Percentiles rank a stretch among this genome's conserved stretches.
These are phyloP conservation scores for Penicillium frequentans DNA, from an alignment of 2,329 filamentous ascomycete genomes.

Conservation along the genomic window DNA sequence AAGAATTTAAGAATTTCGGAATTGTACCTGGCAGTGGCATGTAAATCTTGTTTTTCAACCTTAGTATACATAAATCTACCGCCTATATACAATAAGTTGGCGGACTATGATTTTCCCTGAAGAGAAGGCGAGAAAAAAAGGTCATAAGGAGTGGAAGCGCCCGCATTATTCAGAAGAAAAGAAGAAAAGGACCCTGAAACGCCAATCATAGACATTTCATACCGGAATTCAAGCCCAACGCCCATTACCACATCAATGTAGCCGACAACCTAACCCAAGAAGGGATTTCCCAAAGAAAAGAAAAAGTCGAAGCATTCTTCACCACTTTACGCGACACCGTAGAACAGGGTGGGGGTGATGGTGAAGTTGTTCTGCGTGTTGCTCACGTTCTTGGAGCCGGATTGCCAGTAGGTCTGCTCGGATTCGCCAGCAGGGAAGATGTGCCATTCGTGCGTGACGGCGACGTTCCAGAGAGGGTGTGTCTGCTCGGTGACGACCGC, in stretches of 20 bases:
- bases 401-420: constrained; percentile 13
- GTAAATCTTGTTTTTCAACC: neutral
- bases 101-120: neutral
- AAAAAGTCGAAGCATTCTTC: neutral
- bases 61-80: neutral
- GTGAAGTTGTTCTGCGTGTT: constrained; percentile 16
- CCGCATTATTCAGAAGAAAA: neutral
- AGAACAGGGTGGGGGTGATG: constrained; percentile 17
- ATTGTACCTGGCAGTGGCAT: neutral
- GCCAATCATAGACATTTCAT: neutral
- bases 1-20: neutral
- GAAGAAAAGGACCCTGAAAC: neutral
- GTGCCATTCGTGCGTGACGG: constrained; percentile 29
- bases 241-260: neutral
- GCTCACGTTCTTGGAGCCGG: constrained; percentile 26
- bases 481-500: constrained; percentile 18
- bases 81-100: neutral
- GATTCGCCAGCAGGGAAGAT: constrained; percentile 8
- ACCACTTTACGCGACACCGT: constrained; percentile 30
- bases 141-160: constrained; percentile 3
- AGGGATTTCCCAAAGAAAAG: neutral
- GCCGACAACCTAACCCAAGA: neutral
- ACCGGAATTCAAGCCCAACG: neutral
- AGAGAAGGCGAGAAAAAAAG: neutral
- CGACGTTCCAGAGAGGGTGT: constrained; percentile 28